phyloP scores from a whole-genome alignment of 495 filamentous ascomycete species.

The Polyplosphaeria fusca region DNA sequence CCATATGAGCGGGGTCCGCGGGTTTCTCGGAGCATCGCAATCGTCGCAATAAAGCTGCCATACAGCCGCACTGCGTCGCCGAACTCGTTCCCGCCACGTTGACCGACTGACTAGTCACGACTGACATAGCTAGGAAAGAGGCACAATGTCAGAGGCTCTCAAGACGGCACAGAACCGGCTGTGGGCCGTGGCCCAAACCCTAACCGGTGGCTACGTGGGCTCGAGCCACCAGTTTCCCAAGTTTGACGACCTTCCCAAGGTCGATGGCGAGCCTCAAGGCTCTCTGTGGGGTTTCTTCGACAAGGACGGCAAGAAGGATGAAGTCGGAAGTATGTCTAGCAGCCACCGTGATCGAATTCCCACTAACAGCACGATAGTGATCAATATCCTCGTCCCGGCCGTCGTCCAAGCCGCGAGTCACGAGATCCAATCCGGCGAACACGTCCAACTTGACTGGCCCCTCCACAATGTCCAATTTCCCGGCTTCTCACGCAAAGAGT shows the following conservation, averaged over 20 bases:
- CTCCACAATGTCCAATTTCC: constrained; percentile 40
- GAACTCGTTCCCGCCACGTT: too few species aligned
- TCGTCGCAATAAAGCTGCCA: too few species aligned
- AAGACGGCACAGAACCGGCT: constrained; percentile 20
- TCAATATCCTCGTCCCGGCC: constrained; percentile 56
- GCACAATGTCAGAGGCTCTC: constrained; percentile 14
- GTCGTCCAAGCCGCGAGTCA: constrained; percentile 48
- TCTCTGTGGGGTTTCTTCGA: constrained; percentile 67
- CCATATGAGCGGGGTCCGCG: too few species aligned
- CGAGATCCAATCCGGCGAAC: constrained; percentile 53
- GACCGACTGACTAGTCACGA: too few species aligned
- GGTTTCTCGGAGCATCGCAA: too few species aligned
- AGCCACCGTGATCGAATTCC: not conserved
- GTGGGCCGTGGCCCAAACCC: constrained; percentile 2
- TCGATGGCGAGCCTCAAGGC: constrained; percentile 59
- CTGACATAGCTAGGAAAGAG: too few species aligned
- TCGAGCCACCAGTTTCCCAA: constrained; percentile 34
- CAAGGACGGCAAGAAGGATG: constrained; percentile 57
- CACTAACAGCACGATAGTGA: constrained; percentile 26
- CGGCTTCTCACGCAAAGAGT: constrained; percentile 51
- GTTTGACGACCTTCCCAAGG: constrained; percentile 59
- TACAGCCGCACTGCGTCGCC: too few species aligned
- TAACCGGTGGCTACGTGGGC: constrained; percentile 10
- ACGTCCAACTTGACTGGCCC: constrained; percentile 50
- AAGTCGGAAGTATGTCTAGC: constrained; percentile 46